phyloP scores from a whole-genome alignment of 441 rosid species.

The Sinapis alba region DNA sequence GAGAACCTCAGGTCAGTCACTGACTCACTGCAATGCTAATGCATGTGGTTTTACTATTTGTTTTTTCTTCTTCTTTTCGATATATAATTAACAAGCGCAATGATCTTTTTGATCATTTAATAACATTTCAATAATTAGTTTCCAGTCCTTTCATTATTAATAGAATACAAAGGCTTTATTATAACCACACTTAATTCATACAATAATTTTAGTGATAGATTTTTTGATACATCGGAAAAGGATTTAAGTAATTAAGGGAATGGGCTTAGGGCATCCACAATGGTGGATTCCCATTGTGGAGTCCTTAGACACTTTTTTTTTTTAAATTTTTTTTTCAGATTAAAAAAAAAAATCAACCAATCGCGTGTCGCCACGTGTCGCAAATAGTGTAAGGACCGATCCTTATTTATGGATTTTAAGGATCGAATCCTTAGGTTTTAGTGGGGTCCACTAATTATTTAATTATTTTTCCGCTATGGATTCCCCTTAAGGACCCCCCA shows the following conservation, averaged over 20 bases:
- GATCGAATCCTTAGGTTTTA: too few species aligned
- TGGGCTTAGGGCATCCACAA: too few species aligned
- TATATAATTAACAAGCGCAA: background rate
- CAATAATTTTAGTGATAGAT: background rate
- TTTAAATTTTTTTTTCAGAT: too few species aligned
- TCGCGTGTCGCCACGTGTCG: too few species aligned
- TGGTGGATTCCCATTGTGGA: too few species aligned
- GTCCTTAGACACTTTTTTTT: too few species aligned
- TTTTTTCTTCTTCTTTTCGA: background rate
- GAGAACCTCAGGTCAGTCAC: background rate
- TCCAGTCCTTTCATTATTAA: background rate
- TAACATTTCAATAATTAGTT: background rate
- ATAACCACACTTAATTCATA: background rate
- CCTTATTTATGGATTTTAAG: too few species aligned
- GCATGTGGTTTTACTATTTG: background rate
- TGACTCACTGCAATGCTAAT: background rate
- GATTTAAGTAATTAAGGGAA: background rate
- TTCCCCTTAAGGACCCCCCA: too few species aligned
- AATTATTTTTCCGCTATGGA: too few species aligned
- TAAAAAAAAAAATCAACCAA: too few species aligned
- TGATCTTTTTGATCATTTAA: background rate
- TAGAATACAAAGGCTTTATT: background rate
- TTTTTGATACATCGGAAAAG: constrained; percentile 7
- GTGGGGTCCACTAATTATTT: too few species aligned
- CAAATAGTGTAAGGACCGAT: too few species aligned